Conservation (phyloP, 1,139 yeast species). For the Magnusiomyces ingens region DNA sequence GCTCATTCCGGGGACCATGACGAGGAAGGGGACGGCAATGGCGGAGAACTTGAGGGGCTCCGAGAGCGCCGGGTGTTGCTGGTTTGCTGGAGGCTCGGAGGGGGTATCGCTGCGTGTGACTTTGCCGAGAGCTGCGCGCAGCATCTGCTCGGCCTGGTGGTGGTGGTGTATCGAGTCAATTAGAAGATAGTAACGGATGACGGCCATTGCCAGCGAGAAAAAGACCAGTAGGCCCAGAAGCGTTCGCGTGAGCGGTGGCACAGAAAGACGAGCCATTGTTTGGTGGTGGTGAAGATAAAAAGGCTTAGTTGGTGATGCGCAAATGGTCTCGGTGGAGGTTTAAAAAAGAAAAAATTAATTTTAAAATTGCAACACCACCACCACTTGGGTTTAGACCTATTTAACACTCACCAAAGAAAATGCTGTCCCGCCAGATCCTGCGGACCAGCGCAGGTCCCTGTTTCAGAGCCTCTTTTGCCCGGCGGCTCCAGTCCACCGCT, state of each 20-base stretch:
- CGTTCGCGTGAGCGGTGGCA: conserved; percentile 39
- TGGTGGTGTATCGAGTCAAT: neutral
- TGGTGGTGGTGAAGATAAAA: too few species aligned
- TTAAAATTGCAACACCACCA: neutral
- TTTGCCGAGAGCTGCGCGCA: conserved; percentile 5
- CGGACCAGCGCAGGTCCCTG: neutral
- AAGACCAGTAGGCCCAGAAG: conserved; percentile 30
- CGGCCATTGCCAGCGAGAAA: conserved; percentile 31
- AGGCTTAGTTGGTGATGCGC: neutral
- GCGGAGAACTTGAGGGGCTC: conserved; percentile 20
- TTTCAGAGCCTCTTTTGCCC: too few species aligned
- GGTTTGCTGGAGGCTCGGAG: neutral
- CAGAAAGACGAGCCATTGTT: conserved; percentile 20
- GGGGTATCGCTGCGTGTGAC: neutral
- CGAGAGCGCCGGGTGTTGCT: neutral
- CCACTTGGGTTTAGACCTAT: neutral
- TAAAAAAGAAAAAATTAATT: neutral
- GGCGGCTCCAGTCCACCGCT: too few species aligned
- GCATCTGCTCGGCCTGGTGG: conserved; percentile 8
- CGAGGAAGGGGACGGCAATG: conserved; percentile 54
- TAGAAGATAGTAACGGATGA: conserved; percentile 27
- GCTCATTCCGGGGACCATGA: conserved; percentile 52
- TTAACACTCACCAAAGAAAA: neutral
- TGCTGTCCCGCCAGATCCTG: neutral
- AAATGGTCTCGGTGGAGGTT: neutral